Percentiles rank a stretch among this genome's conserved stretches.
phyloP scores from a whole-genome alignment of 1,139 yeast species.

The Kurtzmaniella quercitrusa region DNA sequence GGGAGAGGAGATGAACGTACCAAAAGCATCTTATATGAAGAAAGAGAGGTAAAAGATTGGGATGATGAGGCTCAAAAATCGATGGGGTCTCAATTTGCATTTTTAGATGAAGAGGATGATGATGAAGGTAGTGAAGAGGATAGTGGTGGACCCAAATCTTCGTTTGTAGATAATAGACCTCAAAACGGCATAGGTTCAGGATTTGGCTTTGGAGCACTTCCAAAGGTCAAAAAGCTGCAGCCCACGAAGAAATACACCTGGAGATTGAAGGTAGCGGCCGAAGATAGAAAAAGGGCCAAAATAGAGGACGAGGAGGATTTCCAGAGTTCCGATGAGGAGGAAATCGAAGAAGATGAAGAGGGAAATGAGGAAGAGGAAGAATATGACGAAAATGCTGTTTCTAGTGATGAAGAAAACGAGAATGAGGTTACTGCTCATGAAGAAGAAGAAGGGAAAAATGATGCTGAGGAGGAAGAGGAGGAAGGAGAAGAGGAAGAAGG shows the following conservation, averaged over 20 bases:
- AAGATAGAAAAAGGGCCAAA: constrained; percentile 29
- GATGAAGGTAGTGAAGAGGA: constrained; percentile 23
- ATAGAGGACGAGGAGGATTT: constrained; percentile 42
- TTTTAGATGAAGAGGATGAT: constrained; percentile 11
- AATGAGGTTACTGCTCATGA: constrained; percentile 14
- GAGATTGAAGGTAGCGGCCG: constrained; percentile 36
- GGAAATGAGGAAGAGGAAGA: constrained; percentile 23
- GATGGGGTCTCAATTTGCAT: constrained; percentile 10
- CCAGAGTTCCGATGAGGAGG: constrained; percentile 20
- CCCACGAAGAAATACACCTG: constrained; percentile 41
- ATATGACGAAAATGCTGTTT: constrained; percentile 13
- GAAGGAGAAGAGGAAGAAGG: constrained; percentile 35
- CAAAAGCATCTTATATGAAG: constrained; percentile 62
- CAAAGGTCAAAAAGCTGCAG: constrained; percentile 36
- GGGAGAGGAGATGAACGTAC: constrained; percentile 70
- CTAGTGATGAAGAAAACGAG: constrained; percentile 17
- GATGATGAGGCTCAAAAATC: constrained; percentile 26
- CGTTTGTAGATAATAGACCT: constrained; percentile 74
- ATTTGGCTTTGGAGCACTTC: constrained; percentile 61
- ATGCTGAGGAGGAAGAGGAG: constrained; percentile 16
- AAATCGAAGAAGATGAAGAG: constrained; percentile 42
- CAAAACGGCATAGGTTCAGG: constrained; percentile 57
- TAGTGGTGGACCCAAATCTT: constrained; percentile 30
- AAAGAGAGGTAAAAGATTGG: constrained; percentile 65
- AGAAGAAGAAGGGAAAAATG: constrained; percentile 35